These are phyloP conservation scores for Stachybotrys chlorohalonatus DNA, from an alignment of 2,329 filamentous ascomycete species.

Conservation along the genomic window DNA sequence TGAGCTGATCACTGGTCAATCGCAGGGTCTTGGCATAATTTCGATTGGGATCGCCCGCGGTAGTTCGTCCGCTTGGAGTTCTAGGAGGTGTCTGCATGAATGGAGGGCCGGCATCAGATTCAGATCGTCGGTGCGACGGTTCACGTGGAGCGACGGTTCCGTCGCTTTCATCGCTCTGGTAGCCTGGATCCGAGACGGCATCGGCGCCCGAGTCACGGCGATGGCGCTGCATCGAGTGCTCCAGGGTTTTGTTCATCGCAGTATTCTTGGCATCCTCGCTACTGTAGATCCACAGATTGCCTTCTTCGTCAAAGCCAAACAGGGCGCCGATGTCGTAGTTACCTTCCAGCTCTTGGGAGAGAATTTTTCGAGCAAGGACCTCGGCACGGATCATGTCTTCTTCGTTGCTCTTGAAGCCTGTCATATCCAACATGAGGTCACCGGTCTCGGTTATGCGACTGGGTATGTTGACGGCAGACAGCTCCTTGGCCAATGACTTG, in stretches of 20 bases:
- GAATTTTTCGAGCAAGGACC: conserved; percentile 83
- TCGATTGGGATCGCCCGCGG: conserved; percentile 59
- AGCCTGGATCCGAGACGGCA: conserved; percentile 84
- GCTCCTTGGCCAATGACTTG: conserved; percentile 73
- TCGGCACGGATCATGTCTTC: conserved; percentile 88
- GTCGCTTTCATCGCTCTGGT: conserved; percentile 81
- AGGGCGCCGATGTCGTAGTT: conserved; percentile 94
- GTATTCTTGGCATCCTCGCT: conserved; percentile 93
- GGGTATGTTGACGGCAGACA: conserved; percentile 85
- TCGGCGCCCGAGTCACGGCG: conserved; percentile 56
- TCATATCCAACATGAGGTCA: conserved; percentile 97
- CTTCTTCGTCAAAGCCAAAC: conserved; percentile 89
- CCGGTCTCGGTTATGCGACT: conserved; percentile 86
- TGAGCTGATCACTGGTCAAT: conserved; percentile 90
- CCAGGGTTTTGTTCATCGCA: conserved; percentile 59
- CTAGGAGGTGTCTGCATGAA: conserved; percentile 56
- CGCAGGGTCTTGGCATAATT: conserved; percentile 97
- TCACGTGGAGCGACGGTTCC: conserved; percentile 36
- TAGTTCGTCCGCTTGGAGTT: conserved; percentile 58
- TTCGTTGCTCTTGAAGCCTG: conserved; percentile 88
- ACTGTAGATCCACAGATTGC: conserved; percentile 99
- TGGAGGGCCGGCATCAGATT: conserved; percentile 53
- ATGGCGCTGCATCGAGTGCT: conserved; percentile 36
- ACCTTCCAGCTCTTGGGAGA: conserved; percentile 86
- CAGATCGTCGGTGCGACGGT: conserved; percentile 50